These are phyloP conservation scores for Aureobasidium zeae DNA, from an alignment of 2,329 filamentous ascomycete species.

Conservation along the genomic window DNA sequence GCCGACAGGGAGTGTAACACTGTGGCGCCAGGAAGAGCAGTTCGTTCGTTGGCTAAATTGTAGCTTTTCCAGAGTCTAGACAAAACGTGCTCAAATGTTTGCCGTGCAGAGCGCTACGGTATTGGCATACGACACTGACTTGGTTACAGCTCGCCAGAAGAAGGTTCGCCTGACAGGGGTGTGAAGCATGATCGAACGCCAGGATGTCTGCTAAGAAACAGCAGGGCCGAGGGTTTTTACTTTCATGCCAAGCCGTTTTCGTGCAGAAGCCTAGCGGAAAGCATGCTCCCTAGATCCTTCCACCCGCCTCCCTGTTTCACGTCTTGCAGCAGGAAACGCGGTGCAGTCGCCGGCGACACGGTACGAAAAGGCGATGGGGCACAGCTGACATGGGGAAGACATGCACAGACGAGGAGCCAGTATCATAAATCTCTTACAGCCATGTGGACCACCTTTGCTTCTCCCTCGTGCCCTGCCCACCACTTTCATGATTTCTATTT, in stretches of 20 bases:
- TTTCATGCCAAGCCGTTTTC: neutral
- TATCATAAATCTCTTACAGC: conserved; percentile 11
- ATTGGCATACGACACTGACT: too few relatives aligned
- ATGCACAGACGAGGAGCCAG: neutral
- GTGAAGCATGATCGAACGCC: conserved; percentile 12
- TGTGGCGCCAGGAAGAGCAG: neutral
- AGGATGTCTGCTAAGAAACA: neutral
- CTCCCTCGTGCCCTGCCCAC: neutral
- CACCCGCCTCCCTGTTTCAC: conserved; percentile 4
- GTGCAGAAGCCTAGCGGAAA: neutral
- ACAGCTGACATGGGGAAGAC: conserved; percentile 12
- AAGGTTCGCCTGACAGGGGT: conserved; percentile 10
- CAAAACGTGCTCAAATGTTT: too few relatives aligned
- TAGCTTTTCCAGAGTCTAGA: neutral
- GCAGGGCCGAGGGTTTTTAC: neutral
- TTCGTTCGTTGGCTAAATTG: neutral
- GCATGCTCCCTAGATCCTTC: neutral
- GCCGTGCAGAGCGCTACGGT: too few relatives aligned
- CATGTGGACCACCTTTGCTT: neutral
- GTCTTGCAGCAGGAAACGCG: conserved; percentile 10
- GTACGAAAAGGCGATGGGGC: conserved; percentile 3
- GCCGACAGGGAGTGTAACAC: neutral
- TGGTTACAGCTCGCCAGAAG: too few relatives aligned
- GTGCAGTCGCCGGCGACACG: neutral
- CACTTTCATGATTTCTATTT: conserved; percentile 7